Conservation (phyloP, 257 asterid species). For the Thymus quinquecostatus region DNA sequence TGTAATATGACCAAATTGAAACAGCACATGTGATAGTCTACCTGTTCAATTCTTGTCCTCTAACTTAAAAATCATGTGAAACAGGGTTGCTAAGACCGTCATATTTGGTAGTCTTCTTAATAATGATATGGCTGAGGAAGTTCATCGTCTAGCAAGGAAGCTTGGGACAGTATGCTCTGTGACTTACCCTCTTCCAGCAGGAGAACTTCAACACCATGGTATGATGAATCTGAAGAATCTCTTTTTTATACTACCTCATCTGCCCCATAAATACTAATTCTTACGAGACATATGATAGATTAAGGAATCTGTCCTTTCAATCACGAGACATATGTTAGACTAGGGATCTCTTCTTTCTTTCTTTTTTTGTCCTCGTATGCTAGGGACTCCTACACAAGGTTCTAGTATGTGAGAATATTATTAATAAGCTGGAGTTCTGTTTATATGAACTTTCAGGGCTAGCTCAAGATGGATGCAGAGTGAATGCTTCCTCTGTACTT, state of each 20-base stretch:
- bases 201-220: slow-evolving; percentile 80
- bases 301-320: neutral
- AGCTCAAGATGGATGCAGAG: slow-evolving; percentile 85
- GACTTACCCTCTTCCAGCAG: slow-evolving; percentile 80
- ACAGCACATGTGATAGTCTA: slow-evolving; percentile 8
- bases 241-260: too few relatives aligned
- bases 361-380: neutral
- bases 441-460: slow-evolving; percentile 52
- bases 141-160: slow-evolving; percentile 65
- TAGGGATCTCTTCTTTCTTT: slow-evolving; percentile 3
- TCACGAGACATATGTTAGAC: slow-evolving; percentile 15
- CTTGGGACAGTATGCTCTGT: slow-evolving; percentile 69
- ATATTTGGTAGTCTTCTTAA: slow-evolving; percentile 79
- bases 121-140: slow-evolving; percentile 79
- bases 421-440: neutral
- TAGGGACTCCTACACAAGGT: neutral
- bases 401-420: neutral
- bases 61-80: slow-evolving; percentile 31
- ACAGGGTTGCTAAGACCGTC: slow-evolving; percentile 93
- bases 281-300: neutral
- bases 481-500: slow-evolving; percentile 75
- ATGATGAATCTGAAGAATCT: slow-evolving; percentile 21
- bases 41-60: slow-evolving; percentile 11
- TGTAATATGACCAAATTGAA: neutral
- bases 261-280: neutral